Base-by-base conservation (phyloP, 2,329 filamentous ascomycete genomes). In the Claviceps capensis region DNA sequence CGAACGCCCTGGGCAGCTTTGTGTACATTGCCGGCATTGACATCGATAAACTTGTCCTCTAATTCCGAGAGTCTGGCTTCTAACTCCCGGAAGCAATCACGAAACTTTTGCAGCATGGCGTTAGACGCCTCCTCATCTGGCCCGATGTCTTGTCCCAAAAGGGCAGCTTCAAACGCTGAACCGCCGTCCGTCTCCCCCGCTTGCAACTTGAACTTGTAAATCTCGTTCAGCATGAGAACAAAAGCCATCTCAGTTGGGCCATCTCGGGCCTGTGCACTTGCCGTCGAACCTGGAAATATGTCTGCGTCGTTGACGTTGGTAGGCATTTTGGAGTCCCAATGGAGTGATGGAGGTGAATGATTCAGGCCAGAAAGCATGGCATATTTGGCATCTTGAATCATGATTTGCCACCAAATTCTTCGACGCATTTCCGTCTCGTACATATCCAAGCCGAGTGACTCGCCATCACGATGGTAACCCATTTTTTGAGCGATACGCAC, bases 391-490 rank as follows among this genome's bases (percentile, higher is more conserved):
- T 83, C 79, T 50, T 79, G 69, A 52, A 82, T 67, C 48, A 80
- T 70, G 26, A 84, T 74, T 59, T 79, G 75, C 80, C 79, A 83
- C 82, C 82, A 86, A 19, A 85, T 69, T 6, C 82, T 71, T 44
- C 82, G 70, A n/a, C 81, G 74, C 72, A 85, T 84, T 60, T 86
- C 81, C 2, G 76, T 77, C 58, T 85, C 81, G 57, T 83, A 83
- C 0, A 80, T 78, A 0, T 75, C 69, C 2, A 84, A 67, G 1
- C 74, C 75, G 5, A 81, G 67, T 17, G 67, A 63, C 54, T 76
- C 73, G 38, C 79, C 81, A 54, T 85, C 81, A 13, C 78, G 73
- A 54, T 85, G 80, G 47, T 85, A 71, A 0, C 82, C 82, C 72
- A 85, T 81, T 60, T 82, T 81, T 60, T 83, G 78, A 1, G 80